Evolutionary conservation across 352 stramenopile species (phyloP).

Genomic region (Phytophthora litchii): DNA sequence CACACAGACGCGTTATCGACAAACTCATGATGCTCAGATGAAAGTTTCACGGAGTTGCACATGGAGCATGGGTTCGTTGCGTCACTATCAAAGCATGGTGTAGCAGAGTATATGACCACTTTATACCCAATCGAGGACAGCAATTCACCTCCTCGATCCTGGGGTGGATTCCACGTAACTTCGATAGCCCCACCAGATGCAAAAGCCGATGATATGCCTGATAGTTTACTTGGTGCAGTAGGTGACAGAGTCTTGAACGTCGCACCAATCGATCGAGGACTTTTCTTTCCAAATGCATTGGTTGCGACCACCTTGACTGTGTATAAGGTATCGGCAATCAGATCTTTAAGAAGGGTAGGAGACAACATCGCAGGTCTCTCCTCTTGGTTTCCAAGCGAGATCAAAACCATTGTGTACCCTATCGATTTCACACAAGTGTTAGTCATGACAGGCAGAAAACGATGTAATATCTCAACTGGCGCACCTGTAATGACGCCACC

Average conservation of each 20-base stretch:
- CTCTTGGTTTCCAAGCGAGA: constrained; percentile 22
- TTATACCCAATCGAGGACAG: constrained; percentile 55
- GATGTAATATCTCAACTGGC: neutral
- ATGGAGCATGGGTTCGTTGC: constrained; percentile 21
- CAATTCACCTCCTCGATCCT: constrained; percentile 39
- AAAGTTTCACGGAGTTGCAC: constrained; percentile 41
- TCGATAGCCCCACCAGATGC: constrained; percentile 56
- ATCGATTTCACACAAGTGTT: constrained; percentile 3
- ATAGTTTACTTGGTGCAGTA: constrained; percentile 41
- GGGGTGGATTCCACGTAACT: constrained; percentile 52
- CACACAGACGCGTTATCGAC: constrained; percentile 20
- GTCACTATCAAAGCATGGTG: constrained; percentile 35
- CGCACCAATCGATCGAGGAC: constrained; percentile 25
- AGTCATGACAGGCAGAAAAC: neutral
- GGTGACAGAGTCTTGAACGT: constrained; percentile 47
- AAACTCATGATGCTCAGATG: constrained; percentile 34
- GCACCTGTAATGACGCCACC: constrained; percentile 51
- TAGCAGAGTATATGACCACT: constrained; percentile 36
- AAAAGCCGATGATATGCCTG: constrained; percentile 31
- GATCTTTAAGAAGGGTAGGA: constrained; percentile 29
- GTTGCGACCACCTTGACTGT: constrained; percentile 53
- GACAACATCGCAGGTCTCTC: constrained; percentile 8
- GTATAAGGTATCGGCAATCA: constrained; percentile 51
- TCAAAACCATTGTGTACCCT: constrained; percentile 37
- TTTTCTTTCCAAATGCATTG: constrained; percentile 41